Evolutionary conservation across 129 eudicot species (phyloP), one percentile per base, ranked within the genome.

Genomic region (Flaveria brownii): DNA sequence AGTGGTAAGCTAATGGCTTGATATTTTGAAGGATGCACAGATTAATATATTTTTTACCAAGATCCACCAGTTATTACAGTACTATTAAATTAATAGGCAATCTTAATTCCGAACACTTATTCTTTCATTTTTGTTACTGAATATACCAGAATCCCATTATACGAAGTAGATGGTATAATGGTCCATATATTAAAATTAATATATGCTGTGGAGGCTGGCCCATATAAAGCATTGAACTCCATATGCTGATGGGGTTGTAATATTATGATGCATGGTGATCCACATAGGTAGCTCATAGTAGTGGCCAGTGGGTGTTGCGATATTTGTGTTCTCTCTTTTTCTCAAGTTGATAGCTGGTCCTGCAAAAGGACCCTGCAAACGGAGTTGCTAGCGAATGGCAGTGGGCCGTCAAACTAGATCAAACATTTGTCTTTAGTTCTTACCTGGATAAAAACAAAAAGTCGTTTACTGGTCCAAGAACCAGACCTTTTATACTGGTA

Each of bases 261-360:
- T 28, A 28, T 28, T 63, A 61, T 61, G 68, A 61, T 61, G 42
- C 68, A 11, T 61, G 26, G 16, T 26, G 20, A 25, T 60, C 67
- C 41, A 60, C 67, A 60, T 60, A 63, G 68, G 1, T 63, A 30
- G 49, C 7, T 36, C 41, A 43, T 43, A 43, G 54, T 0, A 47
- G 54, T 47, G 54, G 46, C 42, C 14, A 13, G 8, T 61, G 45
- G 46, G 68, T 43, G 9, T 16, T 30, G 18, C 4, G 11, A 30
- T 13, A 4, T 15, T 63, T 63, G 68, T 63, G 45, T 2, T 63
- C 3, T 18, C 45, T 18, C 22, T 63, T 30, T 63, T 61, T 61
- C 67, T 63, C 68, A 63, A 63, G 20, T 63, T 63, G 45, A 63
- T 63, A 36, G 68, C 18, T 63, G 68, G 68, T 63, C 68, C 68